A percentile compares a stretch with the other conserved stretches of the same genome.
Evolutionary conservation across 495 filamentous ascomycete genomes (phyloP).

Genomic region (Penicillium maclennaniae): DNA sequence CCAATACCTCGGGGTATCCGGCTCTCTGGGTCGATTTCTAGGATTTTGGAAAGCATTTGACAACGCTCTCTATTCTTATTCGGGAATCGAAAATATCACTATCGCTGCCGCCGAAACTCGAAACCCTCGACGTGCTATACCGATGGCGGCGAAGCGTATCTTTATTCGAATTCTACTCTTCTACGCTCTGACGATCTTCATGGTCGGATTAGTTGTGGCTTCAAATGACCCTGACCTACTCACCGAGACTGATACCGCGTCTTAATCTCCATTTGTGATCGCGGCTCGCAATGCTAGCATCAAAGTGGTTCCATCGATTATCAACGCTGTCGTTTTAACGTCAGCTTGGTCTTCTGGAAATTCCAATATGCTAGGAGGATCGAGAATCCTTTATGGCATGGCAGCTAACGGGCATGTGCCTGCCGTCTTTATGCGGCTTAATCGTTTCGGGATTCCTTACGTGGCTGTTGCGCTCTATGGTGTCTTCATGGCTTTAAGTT

Average conservation of each 20-base stretch:
- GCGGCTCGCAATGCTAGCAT: constrained; percentile 34
- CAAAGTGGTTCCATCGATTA: constrained; percentile 44
- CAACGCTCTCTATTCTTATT: constrained; percentile 54
- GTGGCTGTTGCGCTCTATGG: constrained; percentile 45
- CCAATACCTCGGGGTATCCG: constrained; percentile 18
- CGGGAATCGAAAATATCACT: constrained; percentile 50
- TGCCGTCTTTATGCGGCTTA: constrained; percentile 48
- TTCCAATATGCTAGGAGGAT: constrained; percentile 48
- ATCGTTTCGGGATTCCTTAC: constrained; percentile 57
- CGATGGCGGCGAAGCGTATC: constrained; percentile 37
- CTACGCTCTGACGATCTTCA: constrained; percentile 39
- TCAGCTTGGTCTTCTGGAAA: constrained; percentile 41
- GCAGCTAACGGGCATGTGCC: constrained; percentile 42
- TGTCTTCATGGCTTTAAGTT: constrained; percentile 52
- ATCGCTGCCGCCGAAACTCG: constrained; percentile 45
- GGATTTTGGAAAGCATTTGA: constrained; percentile 56
- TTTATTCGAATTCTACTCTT: constrained; percentile 41
- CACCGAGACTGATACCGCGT: constrained; percentile 25
- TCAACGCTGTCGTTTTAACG: constrained; percentile 48
- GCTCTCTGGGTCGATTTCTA: constrained; percentile 27
- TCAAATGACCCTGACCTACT: constrained; percentile 48
- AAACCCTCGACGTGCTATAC: constrained; percentile 34
- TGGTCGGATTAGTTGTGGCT: constrained; percentile 43
- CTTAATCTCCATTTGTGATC: constrained; percentile 54
- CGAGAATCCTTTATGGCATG: constrained; percentile 42